A percentile compares a stretch with the other conserved stretches of the same genome.
These are phyloP conservation scores for Flueggea neowawraea DNA, from an alignment of 441 rosid genomes.

Conservation along the genomic window DNA sequence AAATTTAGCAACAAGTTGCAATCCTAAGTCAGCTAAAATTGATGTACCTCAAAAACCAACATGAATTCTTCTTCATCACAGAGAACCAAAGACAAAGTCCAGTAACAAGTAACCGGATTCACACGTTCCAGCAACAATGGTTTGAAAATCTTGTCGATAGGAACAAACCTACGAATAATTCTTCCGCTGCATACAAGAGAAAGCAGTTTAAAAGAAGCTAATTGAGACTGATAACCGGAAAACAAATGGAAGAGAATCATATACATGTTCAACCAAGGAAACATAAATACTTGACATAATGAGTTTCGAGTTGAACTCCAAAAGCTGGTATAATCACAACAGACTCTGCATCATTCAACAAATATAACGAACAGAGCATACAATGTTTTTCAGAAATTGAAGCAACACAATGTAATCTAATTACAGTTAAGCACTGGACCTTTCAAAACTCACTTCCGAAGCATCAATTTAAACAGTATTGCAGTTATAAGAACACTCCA, in stretches of 20 bases:
- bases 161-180: conserved; percentile 54
- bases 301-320: conserved; percentile 89
- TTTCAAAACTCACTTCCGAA: conserved; percentile 53
- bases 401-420: background rate
- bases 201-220: background rate
- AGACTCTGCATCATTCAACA: conserved; percentile 48
- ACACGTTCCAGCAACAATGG: conserved; percentile 74
- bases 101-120: conserved; percentile 80
- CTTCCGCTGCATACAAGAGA: conserved; percentile 51
- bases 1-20: too few relatives aligned
- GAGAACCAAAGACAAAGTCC: conserved; percentile 72
- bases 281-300: conserved; percentile 50
- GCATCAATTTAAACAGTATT: conserved; percentile 35
- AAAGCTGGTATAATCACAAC: conserved; percentile 70
- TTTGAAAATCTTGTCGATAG: conserved; percentile 65
- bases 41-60: conserved; percentile 81
- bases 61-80: conserved; percentile 62
- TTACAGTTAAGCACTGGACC: conserved; percentile 36
- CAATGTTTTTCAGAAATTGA: background rate
- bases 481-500: conserved; percentile 56
- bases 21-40: too few relatives aligned
- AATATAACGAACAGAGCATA: background rate
- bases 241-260: too few relatives aligned
- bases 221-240: too few relatives aligned
- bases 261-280: too few relatives aligned